Base-by-base conservation (phyloP, 441 rosid genomes). In the Breynia disticha region DNA sequence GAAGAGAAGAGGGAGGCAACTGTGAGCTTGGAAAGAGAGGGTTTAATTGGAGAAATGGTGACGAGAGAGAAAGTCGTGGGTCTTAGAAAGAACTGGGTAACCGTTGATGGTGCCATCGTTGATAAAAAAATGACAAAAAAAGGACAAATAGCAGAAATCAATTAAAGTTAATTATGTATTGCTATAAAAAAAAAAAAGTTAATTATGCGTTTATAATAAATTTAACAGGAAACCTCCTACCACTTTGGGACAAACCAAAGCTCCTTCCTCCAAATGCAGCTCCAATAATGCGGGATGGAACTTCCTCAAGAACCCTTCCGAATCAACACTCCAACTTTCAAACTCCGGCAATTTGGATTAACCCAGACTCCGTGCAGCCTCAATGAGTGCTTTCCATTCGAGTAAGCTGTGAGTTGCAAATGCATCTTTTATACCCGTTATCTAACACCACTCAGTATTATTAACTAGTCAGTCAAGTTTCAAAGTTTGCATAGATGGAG, bases 271-370 rank as follows among this genome's bases (percentile, higher is more conserved):
- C 0, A 91, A 83, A 50, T 86, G 86, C 7, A 88, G 77, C 81
- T 91, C 97, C 45, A 91, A 65, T 45, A 91, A 76, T n/a, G 88
- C 91, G 71, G 84, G 97, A 64, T 88, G 95, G 53, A 88, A 76
- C 62, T 72, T 89, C 57, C 59, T 66, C 43, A 88, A 70, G 19
- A 88, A 84, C 35, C 86, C 97, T 5, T 81, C 83, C 0, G 91
- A 80, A 0, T 82, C 83, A 0, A 86, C 65, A 67, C 67, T 70
- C 57, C 74, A 52, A 13, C 72, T 39, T 6, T 79, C 91, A 0
- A 72, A 70, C 20, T 86, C 90, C 0, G 94, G 95, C 9, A 91
- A 70, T 68, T 88, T 89, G 0, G 59, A n/a, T 57, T 76, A 91
- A 14, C 98, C 97, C 79, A 84, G 19, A 49, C 78, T 56, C 35